Evolutionary conservation across 306 rosid species (phyloP).

Genomic region (Ammopiptanthus mongolicus): DNA sequence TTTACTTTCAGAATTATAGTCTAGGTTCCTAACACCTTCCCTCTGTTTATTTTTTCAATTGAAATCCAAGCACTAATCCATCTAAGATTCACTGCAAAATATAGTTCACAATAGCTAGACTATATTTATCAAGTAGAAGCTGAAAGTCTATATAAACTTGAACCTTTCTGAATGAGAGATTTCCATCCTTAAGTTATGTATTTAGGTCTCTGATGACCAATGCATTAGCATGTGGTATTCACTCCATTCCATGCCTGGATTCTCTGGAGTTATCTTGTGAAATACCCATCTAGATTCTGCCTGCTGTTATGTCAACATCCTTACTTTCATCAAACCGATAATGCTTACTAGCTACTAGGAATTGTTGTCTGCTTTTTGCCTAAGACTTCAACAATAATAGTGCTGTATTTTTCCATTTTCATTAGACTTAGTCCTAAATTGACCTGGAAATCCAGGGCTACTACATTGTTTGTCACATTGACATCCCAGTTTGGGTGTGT

Average conservation of each 20-base stretch:
- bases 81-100: neutral
- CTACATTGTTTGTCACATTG: neutral
- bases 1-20: no score
- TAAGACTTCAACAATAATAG: neutral
- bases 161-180: neutral
- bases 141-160: neutral
- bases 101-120: neutral
- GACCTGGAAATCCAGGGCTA: neutral
- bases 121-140: neutral
- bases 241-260: no score
- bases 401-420: neutral
- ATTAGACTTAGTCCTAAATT: neutral
- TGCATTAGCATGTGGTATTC: no score
- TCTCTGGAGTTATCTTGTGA: no score
- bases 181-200: constrained; percentile 7
- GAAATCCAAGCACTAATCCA: neutral
- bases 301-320: neutral
- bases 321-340: neutral
- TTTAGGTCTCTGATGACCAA: no score
- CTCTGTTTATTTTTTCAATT: neutral
- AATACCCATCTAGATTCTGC: no score
- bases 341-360: neutral
- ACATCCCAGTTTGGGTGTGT: neutral
- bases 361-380: neutral
- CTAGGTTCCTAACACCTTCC: no score